Base-by-base conservation (phyloP, 768 basidiomycete genomes). In the Hypholoma fasciculare region DNA sequence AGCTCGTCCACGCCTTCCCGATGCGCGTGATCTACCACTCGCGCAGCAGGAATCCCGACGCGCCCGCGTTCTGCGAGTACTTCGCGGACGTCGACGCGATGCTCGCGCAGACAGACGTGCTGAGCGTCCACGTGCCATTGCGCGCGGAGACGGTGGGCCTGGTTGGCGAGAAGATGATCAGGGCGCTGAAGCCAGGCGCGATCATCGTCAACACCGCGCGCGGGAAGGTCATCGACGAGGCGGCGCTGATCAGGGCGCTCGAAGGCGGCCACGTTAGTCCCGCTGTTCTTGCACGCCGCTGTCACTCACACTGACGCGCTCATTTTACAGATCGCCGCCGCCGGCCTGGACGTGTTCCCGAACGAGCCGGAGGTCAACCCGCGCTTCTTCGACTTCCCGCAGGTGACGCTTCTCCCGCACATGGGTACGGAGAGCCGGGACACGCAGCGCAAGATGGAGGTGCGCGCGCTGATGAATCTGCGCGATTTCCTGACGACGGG, bases 341-440 rank as follows among this genome's bases (percentile, higher is more conserved):
- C 90, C 17, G 94, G 94, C 13, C 76, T 96, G 38, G 93, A 96
- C 63, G 94, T 95, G 20, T 94, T 80, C 71, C 92, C 93, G 9
- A 80, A 94, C 72, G 92, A 94, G 67, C 94, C 94, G 1, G 70
- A 81, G 47, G 85, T 94, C 42, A 89, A 94, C 65, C 88, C 90
- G 4, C 83, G 87, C 27, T 74, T 96, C 36, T 78, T 95, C 55
- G 82, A 83, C n/a, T 91, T 92, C 72, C 86, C 89, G 8, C 86
- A 94, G 61, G 87, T 93, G 61, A 89, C 89, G 30, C 78, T 98
- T 8, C 80, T 98, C 17, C 96, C 95, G 0, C 96, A 96, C 71
- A 88, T 96, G 87, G 96, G 95, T 7, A 94, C 93, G 0, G 87
- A 92, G 70, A 94, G 84, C 53, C 83, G 85, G 61, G 94, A 95